Conservation (phyloP, 257 asterid species). For the Eustoma russellianum region DNA sequence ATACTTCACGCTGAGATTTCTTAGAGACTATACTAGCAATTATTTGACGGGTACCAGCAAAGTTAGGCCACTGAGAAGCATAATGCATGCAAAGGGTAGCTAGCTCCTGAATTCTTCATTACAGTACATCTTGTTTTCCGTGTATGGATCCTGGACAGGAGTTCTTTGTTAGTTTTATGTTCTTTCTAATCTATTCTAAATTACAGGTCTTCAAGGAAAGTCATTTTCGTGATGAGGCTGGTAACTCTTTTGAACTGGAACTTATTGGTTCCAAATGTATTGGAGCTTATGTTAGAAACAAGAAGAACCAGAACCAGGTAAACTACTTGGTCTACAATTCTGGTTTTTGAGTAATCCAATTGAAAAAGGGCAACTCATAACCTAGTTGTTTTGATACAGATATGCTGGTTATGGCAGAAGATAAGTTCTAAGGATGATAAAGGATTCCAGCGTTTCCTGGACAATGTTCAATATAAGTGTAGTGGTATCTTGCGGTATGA, state of each 20-base stretch:
- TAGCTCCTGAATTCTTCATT: too few species aligned
- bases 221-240: slow-evolving; percentile 36
- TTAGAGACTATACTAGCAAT: too few species aligned
- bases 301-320: slow-evolving; percentile 94
- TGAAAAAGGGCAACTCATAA: not conserved
- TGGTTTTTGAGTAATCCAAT: not conserved
- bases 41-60: too few species aligned
- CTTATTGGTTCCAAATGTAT: slow-evolving; percentile 81
- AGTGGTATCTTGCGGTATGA: slow-evolving; percentile 87
- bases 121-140: too few species aligned
- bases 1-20: too few species aligned
- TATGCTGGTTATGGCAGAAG: slow-evolving; percentile 95
- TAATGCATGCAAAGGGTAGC: too few species aligned
- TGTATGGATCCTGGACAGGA: not conserved
- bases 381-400: slow-evolving; percentile 33
- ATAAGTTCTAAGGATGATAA: slow-evolving; percentile 62
- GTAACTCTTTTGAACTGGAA: slow-evolving; percentile 62
- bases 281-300: slow-evolving; percentile 84
- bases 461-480: slow-evolving; percentile 77
- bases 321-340: not conserved
- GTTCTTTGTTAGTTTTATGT: slow-evolving; percentile 1
- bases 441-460: slow-evolving; percentile 88
- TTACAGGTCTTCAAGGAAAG: slow-evolving; percentile 75
- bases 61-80: too few species aligned
- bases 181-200: slow-evolving; percentile 4